Conservation (phyloP, 2,329 filamentous ascomycete genomes). For the Penicillium sp. region DNA sequence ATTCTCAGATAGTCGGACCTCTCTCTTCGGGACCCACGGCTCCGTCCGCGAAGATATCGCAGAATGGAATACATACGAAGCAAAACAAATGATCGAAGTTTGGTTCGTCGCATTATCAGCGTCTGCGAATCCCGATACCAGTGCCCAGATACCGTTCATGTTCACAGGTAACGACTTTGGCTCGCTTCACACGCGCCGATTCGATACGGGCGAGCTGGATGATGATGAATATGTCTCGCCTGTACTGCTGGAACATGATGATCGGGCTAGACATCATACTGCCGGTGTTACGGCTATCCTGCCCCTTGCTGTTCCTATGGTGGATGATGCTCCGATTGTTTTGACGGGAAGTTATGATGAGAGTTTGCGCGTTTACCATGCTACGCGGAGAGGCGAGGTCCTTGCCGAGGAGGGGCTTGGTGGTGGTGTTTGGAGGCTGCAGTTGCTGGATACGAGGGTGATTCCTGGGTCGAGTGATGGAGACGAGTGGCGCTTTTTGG, state of each 20-base stretch:
- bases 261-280: slow-evolving; percentile 59
- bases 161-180: slow-evolving; percentile 43
- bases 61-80: slow-evolving; percentile 29
- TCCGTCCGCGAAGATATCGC: slow-evolving; percentile 16
- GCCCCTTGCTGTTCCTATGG: slow-evolving; percentile 52
- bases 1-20: slow-evolving; percentile 64
- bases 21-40: slow-evolving; percentile 50
- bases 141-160: slow-evolving; percentile 24
- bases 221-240: slow-evolving; percentile 17
- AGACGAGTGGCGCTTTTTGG: slow-evolving; percentile 36
- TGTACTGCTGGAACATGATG: slow-evolving; percentile 34
- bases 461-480: not conserved
- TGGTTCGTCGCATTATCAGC: slow-evolving; percentile 39
- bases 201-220: slow-evolving; percentile 22
- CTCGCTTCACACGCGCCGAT: slow-evolving; percentile 33
- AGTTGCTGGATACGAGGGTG: slow-evolving; percentile 43
- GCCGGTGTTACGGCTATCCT: slow-evolving; percentile 86
- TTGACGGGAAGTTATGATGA: slow-evolving; percentile 94
- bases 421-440: slow-evolving; percentile 85
- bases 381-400: slow-evolving; percentile 43
- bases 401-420: slow-evolving; percentile 64
- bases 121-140: not conserved
- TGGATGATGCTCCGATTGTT: slow-evolving; percentile 55
- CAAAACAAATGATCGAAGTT: slow-evolving; percentile 36
- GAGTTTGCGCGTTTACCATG: slow-evolving; percentile 60